Evolutionary conservation across 352 stramenopile species (phyloP).

Genomic region (Phytophthora agathidicida): DNA sequence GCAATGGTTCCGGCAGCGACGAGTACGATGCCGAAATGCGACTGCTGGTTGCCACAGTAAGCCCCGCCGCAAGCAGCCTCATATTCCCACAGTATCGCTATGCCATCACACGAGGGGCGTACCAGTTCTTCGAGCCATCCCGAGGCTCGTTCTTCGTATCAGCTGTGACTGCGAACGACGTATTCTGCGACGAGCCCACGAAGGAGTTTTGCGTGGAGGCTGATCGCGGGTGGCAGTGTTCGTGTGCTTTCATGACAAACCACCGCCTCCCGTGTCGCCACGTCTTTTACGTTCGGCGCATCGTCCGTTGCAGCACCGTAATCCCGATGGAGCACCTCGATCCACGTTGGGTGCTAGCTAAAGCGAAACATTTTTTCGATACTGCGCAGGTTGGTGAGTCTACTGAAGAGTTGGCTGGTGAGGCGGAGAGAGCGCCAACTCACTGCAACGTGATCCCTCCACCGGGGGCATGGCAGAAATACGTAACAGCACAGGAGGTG

Average conservation of each 20-base stretch:
- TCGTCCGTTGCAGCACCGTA: conserved; percentile 37
- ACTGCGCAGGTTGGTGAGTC: not conserved
- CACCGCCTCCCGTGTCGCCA: conserved; percentile 40
- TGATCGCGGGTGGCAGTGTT: conserved; percentile 42
- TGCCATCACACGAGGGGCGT: conserved; percentile 28
- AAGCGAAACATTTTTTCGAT: conserved; percentile 31
- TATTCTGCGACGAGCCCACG: conserved; percentile 36
- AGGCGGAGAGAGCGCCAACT: not conserved
- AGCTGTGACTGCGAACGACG: conserved; percentile 30
- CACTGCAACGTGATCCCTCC: conserved; percentile 16
- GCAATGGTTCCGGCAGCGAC: conserved; percentile 4
- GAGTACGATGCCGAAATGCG: conserved; percentile 40
- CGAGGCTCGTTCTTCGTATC: conserved; percentile 40
- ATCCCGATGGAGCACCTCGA: conserved; percentile 35
- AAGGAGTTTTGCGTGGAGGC: conserved; percentile 45
- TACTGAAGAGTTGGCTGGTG: not conserved
- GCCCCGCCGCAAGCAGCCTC: conserved; percentile 27
- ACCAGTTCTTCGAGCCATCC: conserved; percentile 41
- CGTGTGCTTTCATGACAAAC: conserved; percentile 45
- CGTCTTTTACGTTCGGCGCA: conserved; percentile 42
- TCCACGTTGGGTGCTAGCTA: conserved; percentile 33
- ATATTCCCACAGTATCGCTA: conserved; percentile 39
- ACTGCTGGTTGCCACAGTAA: conserved; percentile 31
- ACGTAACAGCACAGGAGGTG: conserved; percentile 33
- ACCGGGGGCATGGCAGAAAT: conserved; percentile 40